Evolutionary conservation across 2,329 filamentous ascomycete species (phyloP).

Genomic region (Monosporascus ibericus): DNA sequence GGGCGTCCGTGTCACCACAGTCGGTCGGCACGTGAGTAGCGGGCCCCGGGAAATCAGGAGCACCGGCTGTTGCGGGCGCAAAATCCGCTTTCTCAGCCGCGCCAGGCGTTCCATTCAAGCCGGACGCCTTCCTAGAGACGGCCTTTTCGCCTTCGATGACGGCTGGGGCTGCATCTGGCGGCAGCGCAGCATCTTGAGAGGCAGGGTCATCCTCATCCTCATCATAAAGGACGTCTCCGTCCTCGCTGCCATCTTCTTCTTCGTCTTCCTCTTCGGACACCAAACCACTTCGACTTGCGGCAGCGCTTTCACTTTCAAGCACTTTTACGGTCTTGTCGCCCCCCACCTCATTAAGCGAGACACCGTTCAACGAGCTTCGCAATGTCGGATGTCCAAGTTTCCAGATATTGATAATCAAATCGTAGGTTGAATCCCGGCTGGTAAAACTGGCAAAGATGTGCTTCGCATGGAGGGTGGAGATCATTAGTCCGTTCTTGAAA

Average conservation of each 20-base stretch:
- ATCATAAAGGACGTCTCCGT: conserved; percentile 70
- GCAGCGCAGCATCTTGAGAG: conserved; percentile 26
- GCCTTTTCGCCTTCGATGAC: conserved; percentile 56
- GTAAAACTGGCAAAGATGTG: conserved; percentile 95
- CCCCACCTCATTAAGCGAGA: conserved; percentile 71
- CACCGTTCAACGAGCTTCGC: conserved; percentile 85
- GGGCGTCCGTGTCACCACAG: conserved; percentile 69
- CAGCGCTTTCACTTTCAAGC: conserved; percentile 41
- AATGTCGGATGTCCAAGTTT: conserved; percentile 91
- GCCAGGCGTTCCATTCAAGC: conserved; percentile 39
- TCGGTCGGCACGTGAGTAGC: conserved; percentile 75
- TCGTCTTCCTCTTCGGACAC: conserved; percentile 52
- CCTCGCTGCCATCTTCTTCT: conserved; percentile 48
- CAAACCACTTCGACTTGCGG: conserved; percentile 47
- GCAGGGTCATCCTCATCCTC: conserved; percentile 75
- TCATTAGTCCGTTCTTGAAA: conserved; percentile 96
- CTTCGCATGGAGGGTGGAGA: conserved; percentile 89
- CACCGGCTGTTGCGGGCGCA: conserved; percentile 33
- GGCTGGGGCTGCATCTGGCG: conserved; percentile 35
- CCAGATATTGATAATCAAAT: conserved; percentile 97
- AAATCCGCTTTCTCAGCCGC: conserved; percentile 46
- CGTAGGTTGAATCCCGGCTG: conserved; percentile 91
- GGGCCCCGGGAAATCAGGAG: conserved; percentile 77
- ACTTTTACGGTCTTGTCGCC: conserved; percentile 90
- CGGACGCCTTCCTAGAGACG: conserved; percentile 68